Base-by-base conservation (phyloP, 1,284 basidiomycete species). In the Leccinum angustisporum region DNA sequence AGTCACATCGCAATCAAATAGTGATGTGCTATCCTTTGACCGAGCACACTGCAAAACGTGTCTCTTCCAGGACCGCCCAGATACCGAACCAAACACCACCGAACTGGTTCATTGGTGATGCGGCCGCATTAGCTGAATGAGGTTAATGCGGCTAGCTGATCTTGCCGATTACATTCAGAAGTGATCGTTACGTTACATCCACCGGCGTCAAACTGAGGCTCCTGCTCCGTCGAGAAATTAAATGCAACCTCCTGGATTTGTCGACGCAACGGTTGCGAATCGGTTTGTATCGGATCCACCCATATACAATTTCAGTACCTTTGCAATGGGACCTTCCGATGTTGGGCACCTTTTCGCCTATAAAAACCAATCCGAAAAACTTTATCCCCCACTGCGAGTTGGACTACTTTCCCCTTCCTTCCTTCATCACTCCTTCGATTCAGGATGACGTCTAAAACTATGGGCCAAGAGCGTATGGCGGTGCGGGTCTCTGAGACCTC, bases 361-460 rank as follows among this genome's bases (percentile, higher is more conserved):
- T 72, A 72, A 75, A 73, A 68, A 54, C 30, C 40, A 9, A 43
- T 46, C 40, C 16, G 54, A 57, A 53, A 33, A 21, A 13, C 2
- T 30, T 16, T 6, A 21, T 40, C 43, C 30, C 55, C 46, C 60
- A 58, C 36, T 38, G 52, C 52, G 48, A 50, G 25, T 25, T 36
- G 14, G 31, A 25, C 36, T 58, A 21, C 56, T 34, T 25, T 34
- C 5, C 34, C 27, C 52, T 54, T 59, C 54, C n/a, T 53, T 54
- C n/a, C 36, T 65, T 52, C 27, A n/a, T 36, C 52, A 4, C 43
- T 58, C 52, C 50, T 53, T 54, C n/a, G 13, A n/a, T 56, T 54
- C 30, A 25, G 52, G 40, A 60, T 25, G 7, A 75, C 76, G 67
- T 61, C 71, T 30, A 57, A 61, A n/a, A 57, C 59, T 9, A 54